Conservation (phyloP, 2,329 filamentous ascomycete genomes). For the Xylariaceae sp. region DNA sequence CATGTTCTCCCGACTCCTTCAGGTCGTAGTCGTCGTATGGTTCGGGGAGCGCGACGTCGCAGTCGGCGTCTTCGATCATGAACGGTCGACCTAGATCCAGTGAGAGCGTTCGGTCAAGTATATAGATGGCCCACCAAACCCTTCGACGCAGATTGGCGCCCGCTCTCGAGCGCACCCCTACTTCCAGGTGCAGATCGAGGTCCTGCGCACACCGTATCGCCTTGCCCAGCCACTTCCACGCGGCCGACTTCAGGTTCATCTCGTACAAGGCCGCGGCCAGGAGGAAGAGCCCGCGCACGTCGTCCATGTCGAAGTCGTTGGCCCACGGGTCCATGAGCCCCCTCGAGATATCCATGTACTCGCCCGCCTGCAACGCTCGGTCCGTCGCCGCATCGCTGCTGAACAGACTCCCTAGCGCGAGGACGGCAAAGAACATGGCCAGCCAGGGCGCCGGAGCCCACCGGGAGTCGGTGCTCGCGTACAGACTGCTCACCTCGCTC, state of each 20-base stretch:
- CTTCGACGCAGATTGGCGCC: constrained; percentile 82
- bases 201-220: constrained; percentile 79
- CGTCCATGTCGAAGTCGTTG: constrained; percentile 69
- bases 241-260: constrained; percentile 77
- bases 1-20: constrained; percentile 54
- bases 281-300: constrained; percentile 67
- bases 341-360: constrained; percentile 67
- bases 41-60: constrained; percentile 74
- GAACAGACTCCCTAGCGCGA: constrained; percentile 79
- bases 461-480: constrained; percentile 57
- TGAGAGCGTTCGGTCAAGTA: constrained; percentile 75
- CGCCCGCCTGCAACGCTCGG: constrained; percentile 47
- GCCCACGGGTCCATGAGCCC: constrained; percentile 74
- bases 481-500: constrained; percentile 69
- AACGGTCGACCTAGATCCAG: constrained; percentile 76
- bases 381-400: constrained; percentile 50
- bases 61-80: constrained; percentile 81
- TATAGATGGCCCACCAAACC: constrained; percentile 92
- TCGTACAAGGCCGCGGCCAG: constrained; percentile 77
- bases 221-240: constrained; percentile 79
- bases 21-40: constrained; percentile 71
- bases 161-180: constrained; percentile 64
- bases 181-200: constrained; percentile 72
- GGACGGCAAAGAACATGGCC: constrained; percentile 73
- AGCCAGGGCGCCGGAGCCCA: constrained; percentile 65